Base-by-base conservation (phyloP, 2,329 filamentous ascomycete genomes). In the Harringtonia aguacate region DNA sequence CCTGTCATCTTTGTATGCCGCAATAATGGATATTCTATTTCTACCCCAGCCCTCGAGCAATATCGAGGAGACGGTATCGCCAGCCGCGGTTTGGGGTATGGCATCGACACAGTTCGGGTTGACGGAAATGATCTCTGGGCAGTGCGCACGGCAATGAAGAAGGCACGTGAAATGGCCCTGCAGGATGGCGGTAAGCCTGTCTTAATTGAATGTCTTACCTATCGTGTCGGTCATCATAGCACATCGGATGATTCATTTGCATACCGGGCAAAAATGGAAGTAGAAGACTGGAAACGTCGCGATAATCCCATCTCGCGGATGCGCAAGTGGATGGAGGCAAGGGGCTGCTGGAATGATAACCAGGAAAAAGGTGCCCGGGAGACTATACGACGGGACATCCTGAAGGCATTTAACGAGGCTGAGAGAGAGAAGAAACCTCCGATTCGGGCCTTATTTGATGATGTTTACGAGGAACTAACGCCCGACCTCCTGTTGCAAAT, bases 241-340 rank as follows among this genome's bases (percentile, higher is more conserved):
- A 98, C 92, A 1, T 92, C 85, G 1, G 92, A 98, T 58, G 92
- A 98, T 64, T 92, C 85, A 22, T 98, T 95, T 57, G 92, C 92
- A 1, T 98, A 98, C 66, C 84, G 92, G 9, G 88, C 89, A 2
- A 79, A 84, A 22, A 81, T 95, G 1, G 92, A 98, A 58, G 92
- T 98, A 8, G 85, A 89, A 56, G 84, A 89, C 56, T 90, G 85
- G 85, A 89, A 88, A 59, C 46, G 61, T 39, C 48, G 61, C 14
- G 61, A 64, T 44, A 64, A 63, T 36, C 61, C 61, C 4, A 62
- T 63, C 18, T 57, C 58, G n/a, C 50, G 61, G 36, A 49, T 64
- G 46, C 58, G 61, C 13, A 64, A 63, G 67, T 98, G 87, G 76
- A 79, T 98, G 66, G 90, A 98, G 63, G 73, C 77, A 9, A 78